phyloP scores from a whole-genome alignment of 805 yeast genomes.

The Zygoascus bituminiphila region DNA sequence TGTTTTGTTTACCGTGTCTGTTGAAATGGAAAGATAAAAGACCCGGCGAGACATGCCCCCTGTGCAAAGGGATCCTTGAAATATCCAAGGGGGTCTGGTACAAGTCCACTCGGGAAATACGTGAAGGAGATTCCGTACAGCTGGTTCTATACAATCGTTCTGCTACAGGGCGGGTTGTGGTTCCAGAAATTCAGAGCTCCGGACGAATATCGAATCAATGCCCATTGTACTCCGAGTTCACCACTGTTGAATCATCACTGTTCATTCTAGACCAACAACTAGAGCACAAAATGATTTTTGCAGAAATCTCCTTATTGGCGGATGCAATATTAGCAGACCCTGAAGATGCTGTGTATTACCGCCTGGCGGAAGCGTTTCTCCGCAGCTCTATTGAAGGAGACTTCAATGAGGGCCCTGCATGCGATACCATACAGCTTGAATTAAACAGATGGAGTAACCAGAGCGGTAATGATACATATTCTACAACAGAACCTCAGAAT shows the following conservation, averaged over 20 bases:
- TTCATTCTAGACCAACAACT: background rate
- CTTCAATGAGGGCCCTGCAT: no score
- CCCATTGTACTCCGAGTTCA: background rate
- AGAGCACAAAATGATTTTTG: background rate
- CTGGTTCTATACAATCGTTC: slow-evolving; percentile 1
- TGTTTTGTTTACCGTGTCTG: slow-evolving; percentile 12
- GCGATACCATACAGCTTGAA: no score
- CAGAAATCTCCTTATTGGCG: background rate
- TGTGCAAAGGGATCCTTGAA: slow-evolving; percentile 7
- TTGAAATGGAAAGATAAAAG: slow-evolving; percentile 2
- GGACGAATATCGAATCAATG: background rate
- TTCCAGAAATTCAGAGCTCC: background rate
- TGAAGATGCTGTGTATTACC: background rate
- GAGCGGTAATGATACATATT: background rate
- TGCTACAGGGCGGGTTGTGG: background rate
- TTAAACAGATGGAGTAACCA: no score
- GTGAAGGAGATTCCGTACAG: background rate
- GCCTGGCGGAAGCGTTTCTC: background rate
- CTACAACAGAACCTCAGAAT: background rate
- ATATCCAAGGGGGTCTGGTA: slow-evolving; percentile 5
- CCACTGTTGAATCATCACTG: background rate
- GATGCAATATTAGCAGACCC: background rate
- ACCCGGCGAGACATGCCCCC: slow-evolving; percentile 7
- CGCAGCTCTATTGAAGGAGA: no score
- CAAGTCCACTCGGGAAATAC: background rate